A percentile compares a stretch with the other conserved stretches of the same genome.
Evolutionary conservation across 345 rosid species (phyloP).

Genomic region (Raphanus sativus): DNA sequence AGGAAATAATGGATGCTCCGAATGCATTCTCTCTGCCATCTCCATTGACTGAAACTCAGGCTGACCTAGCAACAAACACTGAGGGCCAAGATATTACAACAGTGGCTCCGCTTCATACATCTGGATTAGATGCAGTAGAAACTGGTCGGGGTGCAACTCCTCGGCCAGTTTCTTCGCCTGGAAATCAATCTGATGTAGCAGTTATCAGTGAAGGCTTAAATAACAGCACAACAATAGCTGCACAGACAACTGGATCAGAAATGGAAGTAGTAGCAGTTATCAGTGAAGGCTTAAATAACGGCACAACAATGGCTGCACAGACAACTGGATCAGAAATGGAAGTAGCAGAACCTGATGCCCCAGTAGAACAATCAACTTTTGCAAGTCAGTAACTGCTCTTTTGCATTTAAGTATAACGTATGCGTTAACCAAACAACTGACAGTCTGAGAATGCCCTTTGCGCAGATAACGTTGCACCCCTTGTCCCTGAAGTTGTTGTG

Average conservation of each 20-base stretch:
- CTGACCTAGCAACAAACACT: constrained; percentile 16
- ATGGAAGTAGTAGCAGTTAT: constrained; percentile 12
- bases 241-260: neutral
- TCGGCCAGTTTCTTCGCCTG: constrained; percentile 29
- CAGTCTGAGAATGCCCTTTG: neutral
- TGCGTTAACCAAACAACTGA: constrained; percentile 22
- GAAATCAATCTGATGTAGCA: constrained; percentile 37
- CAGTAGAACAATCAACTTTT: constrained; percentile 27
- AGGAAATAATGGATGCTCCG: constrained; percentile 20
- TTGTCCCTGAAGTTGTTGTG: constrained; percentile 20
- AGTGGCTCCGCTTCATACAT: constrained; percentile 17
- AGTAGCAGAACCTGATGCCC: constrained; percentile 23
- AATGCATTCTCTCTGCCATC: constrained; percentile 26
- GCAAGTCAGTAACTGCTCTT: constrained; percentile 33
- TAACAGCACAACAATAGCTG: constrained; percentile 30
- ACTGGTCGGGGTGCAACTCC: constrained; percentile 29
- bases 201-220: constrained; percentile 24
- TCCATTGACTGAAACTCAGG: constrained; percentile 31
- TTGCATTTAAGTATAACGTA: constrained; percentile 9
- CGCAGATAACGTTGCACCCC: constrained; percentile 16
- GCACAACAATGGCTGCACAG: constrained; percentile 28
- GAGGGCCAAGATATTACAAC: constrained; percentile 18
- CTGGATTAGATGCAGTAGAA: constrained; percentile 18
- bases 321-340: constrained; percentile 11
- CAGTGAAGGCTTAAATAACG: constrained; percentile 29